These are phyloP conservation scores for Tritrichomonas foetus DNA, from an alignment of 208 protist genomes.

Conservation along the genomic window DNA sequence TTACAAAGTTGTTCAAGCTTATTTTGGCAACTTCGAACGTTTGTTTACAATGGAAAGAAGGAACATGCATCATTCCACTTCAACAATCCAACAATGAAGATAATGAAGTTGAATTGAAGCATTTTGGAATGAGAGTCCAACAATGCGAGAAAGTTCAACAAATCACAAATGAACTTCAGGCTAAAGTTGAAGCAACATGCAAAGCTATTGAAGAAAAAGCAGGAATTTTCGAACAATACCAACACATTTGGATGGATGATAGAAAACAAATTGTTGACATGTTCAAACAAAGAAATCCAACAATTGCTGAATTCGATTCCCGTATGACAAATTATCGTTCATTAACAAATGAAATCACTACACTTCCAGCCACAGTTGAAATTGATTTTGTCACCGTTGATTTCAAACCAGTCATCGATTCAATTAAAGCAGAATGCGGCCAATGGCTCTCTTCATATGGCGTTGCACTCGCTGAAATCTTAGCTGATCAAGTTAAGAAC, in stretches of 20 bases:
- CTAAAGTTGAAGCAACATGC: neutral
- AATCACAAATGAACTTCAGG: neutral
- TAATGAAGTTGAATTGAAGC: neutral
- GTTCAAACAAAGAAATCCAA: conserved; percentile 30
- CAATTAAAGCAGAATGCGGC: neutral
- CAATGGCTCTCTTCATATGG: neutral
- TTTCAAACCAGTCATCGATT: conserved; percentile 3
- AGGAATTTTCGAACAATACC: neutral
- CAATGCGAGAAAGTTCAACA: neutral
- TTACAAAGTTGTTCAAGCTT: neutral
- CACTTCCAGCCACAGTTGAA: neutral
- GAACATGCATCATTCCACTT: conserved; percentile 34
- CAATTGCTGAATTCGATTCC: conserved; percentile 30
- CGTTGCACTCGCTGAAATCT: neutral
- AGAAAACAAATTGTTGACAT: conserved; percentile 38
- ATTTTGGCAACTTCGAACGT: neutral
- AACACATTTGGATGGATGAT: conserved; percentile 42
- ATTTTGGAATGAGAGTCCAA: neutral
- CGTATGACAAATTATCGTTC: neutral
- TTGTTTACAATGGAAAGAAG: conserved; percentile 23
- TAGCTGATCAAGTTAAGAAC: neutral
- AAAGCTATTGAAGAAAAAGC: neutral
- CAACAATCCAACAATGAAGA: neutral
- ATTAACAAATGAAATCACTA: neutral
- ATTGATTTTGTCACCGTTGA: neutral